A percentile compares a stretch with the other conserved stretches of the same genome.
These are phyloP conservation scores for Adansonia madagascariensis DNA, from an alignment of 441 rosid genomes.

Conservation along the genomic window DNA sequence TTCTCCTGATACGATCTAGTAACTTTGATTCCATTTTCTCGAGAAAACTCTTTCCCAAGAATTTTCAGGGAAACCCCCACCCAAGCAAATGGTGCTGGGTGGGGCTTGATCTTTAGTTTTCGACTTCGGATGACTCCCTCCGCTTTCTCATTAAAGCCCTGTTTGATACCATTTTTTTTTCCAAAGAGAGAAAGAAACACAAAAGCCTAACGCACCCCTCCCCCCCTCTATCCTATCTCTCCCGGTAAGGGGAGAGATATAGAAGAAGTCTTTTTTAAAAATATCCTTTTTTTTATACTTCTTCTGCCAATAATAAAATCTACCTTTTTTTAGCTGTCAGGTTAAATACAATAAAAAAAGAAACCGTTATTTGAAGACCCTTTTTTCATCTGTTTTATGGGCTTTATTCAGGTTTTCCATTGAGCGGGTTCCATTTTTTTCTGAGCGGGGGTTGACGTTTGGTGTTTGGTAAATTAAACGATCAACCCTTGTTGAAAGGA, in stretches of 20 bases:
- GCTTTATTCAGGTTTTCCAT: not conserved
- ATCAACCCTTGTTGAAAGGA: not conserved
- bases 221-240: not conserved
- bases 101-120: not conserved
- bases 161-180: conserved; percentile 3
- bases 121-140: not conserved
- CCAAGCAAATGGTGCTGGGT: not conserved
- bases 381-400: conserved; percentile 1
- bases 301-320: not conserved
- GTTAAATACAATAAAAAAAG: not conserved
- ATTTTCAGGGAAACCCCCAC: not conserved
- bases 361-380: not conserved
- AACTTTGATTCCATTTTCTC: not conserved
- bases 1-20: not conserved
- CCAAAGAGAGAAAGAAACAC: not conserved
- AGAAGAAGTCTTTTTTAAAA: not conserved
- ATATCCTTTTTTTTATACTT: not conserved
- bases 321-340: not conserved
- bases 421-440: not conserved
- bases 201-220: not conserved
- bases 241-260: not conserved
- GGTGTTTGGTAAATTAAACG: not conserved
- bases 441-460: not conserved
- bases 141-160: not conserved
- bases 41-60: conserved; percentile 15